These are phyloP conservation scores for Diaporthe humulicola DNA, from an alignment of 2,329 filamentous ascomycete genomes.

Conservation along the genomic window DNA sequence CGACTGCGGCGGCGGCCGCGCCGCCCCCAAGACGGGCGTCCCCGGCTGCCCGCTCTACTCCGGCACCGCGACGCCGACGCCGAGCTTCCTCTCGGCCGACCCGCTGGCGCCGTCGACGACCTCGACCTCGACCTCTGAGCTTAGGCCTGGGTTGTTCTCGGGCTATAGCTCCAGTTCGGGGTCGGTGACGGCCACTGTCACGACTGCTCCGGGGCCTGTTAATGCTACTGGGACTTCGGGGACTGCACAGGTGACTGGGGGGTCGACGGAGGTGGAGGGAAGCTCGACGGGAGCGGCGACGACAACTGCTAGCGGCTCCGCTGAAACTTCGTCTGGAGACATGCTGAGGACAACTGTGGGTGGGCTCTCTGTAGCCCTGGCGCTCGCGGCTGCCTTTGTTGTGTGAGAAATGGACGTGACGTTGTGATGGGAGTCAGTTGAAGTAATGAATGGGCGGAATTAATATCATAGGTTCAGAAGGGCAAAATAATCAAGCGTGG, in stretches of 20 bases:
- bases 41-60: conserved; percentile 71
- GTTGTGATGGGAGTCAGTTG: neutral
- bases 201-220: neutral
- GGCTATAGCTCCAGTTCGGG: no score
- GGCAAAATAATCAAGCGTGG: no score
- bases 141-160: no score
- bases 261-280: neutral
- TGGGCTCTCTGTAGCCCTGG: neutral
- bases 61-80: conserved; percentile 68
- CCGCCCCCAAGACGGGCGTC: conserved; percentile 72
- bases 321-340: neutral
- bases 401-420: neutral
- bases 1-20: conserved; percentile 77
- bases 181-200: neutral
- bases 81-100: conserved; percentile 56
- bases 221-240: neutral
- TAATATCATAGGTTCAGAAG: no score
- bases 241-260: neutral
- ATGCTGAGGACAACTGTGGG: neutral
- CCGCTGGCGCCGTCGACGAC: conserved; percentile 12
- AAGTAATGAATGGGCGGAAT: no score
- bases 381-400: neutral
- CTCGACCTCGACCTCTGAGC: neutral
- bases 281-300: neutral
- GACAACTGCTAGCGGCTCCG: neutral